Conservation (phyloP, 2,329 filamentous ascomycete genomes). For the Fusarium sp. region DNA sequence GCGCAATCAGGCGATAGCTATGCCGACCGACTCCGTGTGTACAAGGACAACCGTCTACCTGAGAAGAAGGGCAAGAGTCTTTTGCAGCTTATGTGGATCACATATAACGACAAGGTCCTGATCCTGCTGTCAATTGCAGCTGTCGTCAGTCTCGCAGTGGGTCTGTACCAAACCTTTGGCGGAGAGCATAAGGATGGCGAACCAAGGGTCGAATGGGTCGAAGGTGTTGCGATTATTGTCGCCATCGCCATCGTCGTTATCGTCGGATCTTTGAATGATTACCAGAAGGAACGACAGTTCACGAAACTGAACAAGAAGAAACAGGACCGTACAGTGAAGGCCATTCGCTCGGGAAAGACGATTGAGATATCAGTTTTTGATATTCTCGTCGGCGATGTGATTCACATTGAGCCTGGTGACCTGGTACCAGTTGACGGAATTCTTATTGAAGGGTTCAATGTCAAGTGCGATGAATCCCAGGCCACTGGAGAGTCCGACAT, state of each 20-base stretch:
- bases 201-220: conserved; percentile 78
- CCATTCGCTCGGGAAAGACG: conserved; percentile 75
- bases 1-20: conserved; percentile 52
- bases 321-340: conserved; percentile 78
- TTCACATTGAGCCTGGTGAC: conserved; percentile 80
- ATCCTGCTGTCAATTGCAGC: conserved; percentile 78
- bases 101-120: conserved; percentile 85
- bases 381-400: conserved; percentile 74
- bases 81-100: conserved; percentile 81
- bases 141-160: conserved; percentile 77
- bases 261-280: conserved; percentile 82
- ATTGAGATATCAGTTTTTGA: conserved; percentile 77
- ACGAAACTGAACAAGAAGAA: conserved; percentile 83
- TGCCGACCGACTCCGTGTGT: conserved; percentile 75
- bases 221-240: conserved; percentile 84
- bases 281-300: conserved; percentile 83
- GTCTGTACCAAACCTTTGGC: conserved; percentile 80
- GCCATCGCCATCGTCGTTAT: conserved; percentile 81
- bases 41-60: conserved; percentile 76
- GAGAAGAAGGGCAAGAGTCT: conserved; percentile 80
- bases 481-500: conserved; percentile 84
- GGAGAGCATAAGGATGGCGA: conserved; percentile 61
- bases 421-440: conserved; percentile 79
- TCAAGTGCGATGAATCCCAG: conserved; percentile 82
- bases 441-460: conserved; percentile 76